Conservation (phyloP, 2,329 filamentous ascomycete species). For the Uncinocarpus reesii region DNA sequence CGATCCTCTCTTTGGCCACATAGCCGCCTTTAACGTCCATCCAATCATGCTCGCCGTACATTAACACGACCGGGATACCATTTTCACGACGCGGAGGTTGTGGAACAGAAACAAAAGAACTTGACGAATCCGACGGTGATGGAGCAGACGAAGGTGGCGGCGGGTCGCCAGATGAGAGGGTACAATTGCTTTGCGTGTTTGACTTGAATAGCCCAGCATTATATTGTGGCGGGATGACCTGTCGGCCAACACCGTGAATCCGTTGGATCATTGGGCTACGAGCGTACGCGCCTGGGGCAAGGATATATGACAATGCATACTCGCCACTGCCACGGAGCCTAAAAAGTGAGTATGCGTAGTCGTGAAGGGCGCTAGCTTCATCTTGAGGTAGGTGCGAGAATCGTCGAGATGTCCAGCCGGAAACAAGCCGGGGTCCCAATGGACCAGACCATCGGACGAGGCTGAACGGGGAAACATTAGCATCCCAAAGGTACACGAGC, state of each 20-base stretch:
- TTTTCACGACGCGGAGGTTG: conserved; percentile 40
- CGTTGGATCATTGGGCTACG: conserved; percentile 76
- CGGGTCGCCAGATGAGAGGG: conserved; percentile 14
- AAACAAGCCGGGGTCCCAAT: conserved; percentile 80
- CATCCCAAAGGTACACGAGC: conserved; percentile 91
- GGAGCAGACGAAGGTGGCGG: conserved; percentile 16
- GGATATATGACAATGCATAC: conserved; percentile 82
- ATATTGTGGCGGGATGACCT: conserved; percentile 36
- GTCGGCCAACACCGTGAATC: conserved; percentile 78
- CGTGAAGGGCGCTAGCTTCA: conserved; percentile 76
- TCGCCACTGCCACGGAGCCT: conserved; percentile 84
- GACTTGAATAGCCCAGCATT: conserved; percentile 12
- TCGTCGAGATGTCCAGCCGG: conserved; percentile 84
- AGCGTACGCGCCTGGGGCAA: conserved; percentile 87
- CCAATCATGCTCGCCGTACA: conserved; percentile 98
- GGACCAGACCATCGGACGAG: conserved; percentile 81
- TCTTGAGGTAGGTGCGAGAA: conserved; percentile 76
- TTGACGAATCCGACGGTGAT: conserved; percentile 2
- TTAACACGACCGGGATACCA: conserved; percentile 74
- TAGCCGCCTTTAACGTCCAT: conserved; percentile 88
- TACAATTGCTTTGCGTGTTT: conserved; percentile 12
- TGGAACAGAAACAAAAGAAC: neutral
- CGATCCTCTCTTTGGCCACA: conserved; percentile 68
- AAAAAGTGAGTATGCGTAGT: conserved; percentile 92
- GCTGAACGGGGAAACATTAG: conserved; percentile 90